These are phyloP conservation scores for Peterozyma toletana DNA, from an alignment of 805 yeast species.

Conservation along the genomic window DNA sequence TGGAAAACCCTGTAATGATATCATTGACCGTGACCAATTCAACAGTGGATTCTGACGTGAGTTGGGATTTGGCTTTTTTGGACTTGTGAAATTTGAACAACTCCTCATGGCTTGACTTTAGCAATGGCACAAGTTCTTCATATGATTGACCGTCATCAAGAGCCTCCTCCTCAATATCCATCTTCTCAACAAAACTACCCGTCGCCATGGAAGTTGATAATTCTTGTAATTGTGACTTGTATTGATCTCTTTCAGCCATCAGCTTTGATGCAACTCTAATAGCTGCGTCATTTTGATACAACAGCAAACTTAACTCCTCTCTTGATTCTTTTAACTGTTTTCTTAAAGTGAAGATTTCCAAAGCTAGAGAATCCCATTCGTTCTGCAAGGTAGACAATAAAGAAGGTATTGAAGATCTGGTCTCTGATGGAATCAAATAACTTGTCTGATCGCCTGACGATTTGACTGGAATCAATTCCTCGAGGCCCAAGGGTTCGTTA, in stretches of 20 bases:
- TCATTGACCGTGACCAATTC: background rate
- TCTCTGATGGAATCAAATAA: conserved; percentile 28
- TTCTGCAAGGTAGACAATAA: conserved; percentile 69
- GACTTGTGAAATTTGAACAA: conserved; percentile 15
- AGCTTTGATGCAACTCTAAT: conserved; percentile 75
- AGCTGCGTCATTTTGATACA: conserved; percentile 88
- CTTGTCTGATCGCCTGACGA: conserved; percentile 24
- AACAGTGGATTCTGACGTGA: conserved; percentile 2
- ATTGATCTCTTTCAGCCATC: conserved; percentile 69
- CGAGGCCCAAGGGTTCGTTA: conserved; percentile 48
- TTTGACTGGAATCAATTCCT: conserved; percentile 42
- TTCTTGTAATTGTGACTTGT: conserved; percentile 54
- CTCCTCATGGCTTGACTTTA: conserved; percentile 12
- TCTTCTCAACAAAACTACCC: conserved; percentile 19
- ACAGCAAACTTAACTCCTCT: conserved; percentile 67
- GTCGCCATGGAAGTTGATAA: conserved; percentile 35
- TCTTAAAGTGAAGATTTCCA: conserved; percentile 72
- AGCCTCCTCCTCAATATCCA: conserved; percentile 9
- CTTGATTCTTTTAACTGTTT: conserved; percentile 61
- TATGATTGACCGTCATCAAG: conserved; percentile 3
- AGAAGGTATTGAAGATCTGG: conserved; percentile 67
- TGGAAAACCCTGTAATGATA: conserved; percentile 3
- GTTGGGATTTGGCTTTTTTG: conserved; percentile 12
- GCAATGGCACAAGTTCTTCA: conserved; percentile 2
- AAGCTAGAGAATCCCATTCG: conserved; percentile 84